Evolutionary conservation across 495 filamentous ascomycete species (phyloP), one percentile per base, ranked within the genome.

Genomic region (Aspergillus indologenus): DNA sequence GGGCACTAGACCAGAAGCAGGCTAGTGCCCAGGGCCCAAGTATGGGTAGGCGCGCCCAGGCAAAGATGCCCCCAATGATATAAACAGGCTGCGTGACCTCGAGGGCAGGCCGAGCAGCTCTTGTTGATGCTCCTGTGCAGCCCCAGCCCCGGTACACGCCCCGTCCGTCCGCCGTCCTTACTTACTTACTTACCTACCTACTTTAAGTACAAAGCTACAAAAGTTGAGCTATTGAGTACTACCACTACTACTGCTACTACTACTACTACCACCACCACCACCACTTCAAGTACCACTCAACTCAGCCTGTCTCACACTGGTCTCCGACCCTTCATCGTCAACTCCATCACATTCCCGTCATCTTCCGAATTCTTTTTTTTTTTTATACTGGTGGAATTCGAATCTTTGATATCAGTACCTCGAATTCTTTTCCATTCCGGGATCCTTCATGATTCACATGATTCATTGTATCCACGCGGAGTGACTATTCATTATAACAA

Each of bases 71-170:
- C 69, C 72, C 75, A 74, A 77, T 79, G 73, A 76, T 79, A 77
- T 77, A 79, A 77, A 78, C 75, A 73, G 74, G 68, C 75, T 71
- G 75, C 74, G 74, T 77, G 72, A 76, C 76, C 75, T 76, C 75
- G 75, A 77, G 58, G 53, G 48, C 52, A 64, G 61, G 45, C 60
- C 47, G 47, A 65, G 53, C 63, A 48, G 55, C 53, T 46, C 44
- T 59, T 63, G 56, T 62, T 67, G 62, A 60, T 61, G 57, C 59
- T 58, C 59, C 49, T 53, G 48, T 24, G 49, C 53, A 26, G 22
- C 34, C 34, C 34, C 34, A 40, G 34, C 34, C 12, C 34, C 34
- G 34, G 34, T 40, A 40, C 34, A 40, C 7, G 34, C 34, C 26
- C 34, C 34, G 34, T 24, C 50, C 31, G 18, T 53, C 5, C 34